Evolutionary conservation across 768 basidiomycete genomes (phyloP), one percentile per base, ranked within the genome.

Genomic region (Agaricus blazei): DNA sequence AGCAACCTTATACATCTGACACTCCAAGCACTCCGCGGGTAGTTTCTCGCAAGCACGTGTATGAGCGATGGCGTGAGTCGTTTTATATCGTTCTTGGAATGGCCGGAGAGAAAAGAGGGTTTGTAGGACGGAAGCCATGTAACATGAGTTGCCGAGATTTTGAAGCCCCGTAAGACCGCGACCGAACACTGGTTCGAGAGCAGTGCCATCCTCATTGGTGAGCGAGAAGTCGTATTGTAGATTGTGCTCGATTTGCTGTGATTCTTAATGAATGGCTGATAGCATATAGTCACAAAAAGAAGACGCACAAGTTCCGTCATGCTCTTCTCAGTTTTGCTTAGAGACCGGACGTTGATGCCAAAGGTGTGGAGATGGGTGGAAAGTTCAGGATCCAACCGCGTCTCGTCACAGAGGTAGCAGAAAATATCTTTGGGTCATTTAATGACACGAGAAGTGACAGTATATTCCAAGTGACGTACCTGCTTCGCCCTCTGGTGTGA

Each of bases 141-240:
- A 99, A 69, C 96, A 99, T 67, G 94, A 93, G 69, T 98, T 98
- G 1, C 96, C 97, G 1, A 99, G 80, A 67, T 99, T 98, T 24
- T 84, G 74, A 0, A 98, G 73, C 1, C 97, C 97, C 0, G 96
- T 98, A 28, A 95, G 67, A 1, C 92, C 91, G 3, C 88, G 82
- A 0, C 97, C 97, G 65, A 88, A 94, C 9, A 98, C 73, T 1
- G 94, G 94, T 60, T 91, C 83, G 5, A 98, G 75, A 1, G 93
- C 89, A 29, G 88, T 85, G 1, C 95, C 96, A 51, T 91, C 85
- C 56, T 94, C 90, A 19, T 80, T 82, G 0, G 88, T 90, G 56
- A 99, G 80, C 0, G 90, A 92, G 69, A 98, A 98, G 66, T 98
- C 95, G 67, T 92, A 98, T 45, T 82, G 84, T 34, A 98, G 74